A percentile compares a stretch with the other conserved stretches of the same genome.
These are phyloP conservation scores for Pseudogymnoascus sp. DNA, from an alignment of 2,329 filamentous ascomycete genomes.

Conservation along the genomic window DNA sequence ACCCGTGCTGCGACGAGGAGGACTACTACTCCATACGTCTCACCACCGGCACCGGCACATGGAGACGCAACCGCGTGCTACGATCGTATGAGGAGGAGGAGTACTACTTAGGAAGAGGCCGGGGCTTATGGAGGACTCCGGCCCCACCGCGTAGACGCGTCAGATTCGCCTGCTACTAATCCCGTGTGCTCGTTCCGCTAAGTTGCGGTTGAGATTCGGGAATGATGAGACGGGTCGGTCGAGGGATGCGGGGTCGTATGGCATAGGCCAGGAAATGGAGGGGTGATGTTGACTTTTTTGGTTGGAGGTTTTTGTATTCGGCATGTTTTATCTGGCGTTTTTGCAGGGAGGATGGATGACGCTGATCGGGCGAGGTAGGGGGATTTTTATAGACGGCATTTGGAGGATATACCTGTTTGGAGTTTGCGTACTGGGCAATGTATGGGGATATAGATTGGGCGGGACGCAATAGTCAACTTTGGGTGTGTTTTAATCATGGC, in stretches of 20 bases:
- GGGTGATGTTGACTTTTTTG: neutral
- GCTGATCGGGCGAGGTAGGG: no score
- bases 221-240: neutral
- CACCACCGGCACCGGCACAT: neutral
- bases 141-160: neutral
- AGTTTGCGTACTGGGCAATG: neutral
- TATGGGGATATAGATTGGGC: neutral
- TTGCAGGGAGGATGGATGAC: neutral
- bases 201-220: neutral
- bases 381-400: neutral
- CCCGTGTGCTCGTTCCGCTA: neutral
- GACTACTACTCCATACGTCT: neutral
- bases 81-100: conserved; percentile 1
- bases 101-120: neutral
- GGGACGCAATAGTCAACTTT: neutral
- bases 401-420: neutral
- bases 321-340: neutral
- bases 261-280: no score
- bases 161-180: neutral
- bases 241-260: neutral
- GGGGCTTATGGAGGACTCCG: neutral
- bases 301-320: neutral
- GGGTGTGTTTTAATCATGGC: neutral
- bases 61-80: neutral
- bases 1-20: neutral